Conservation (phyloP, 306 rosid species). For the barrel medic (Medicago truncatula) region MtrunA17r5.0-ANR NC_053044.1:2839501-2840000, state of each 20-base stretch:
- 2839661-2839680: conserved; percentile 24
- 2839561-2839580: not conserved
- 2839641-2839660: conserved; percentile 33
- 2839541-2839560: not conserved
- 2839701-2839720: conserved; percentile 26
- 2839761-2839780: conserved; percentile 33
- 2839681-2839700: conserved; percentile 13
- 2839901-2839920: conserved; percentile 7
- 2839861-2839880: conserved; percentile 17
- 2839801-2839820: conserved; percentile 33
- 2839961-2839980: not conserved
- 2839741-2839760: conserved; percentile 28
- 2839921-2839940: not conserved
- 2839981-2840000: conserved; percentile 6
- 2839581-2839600: conserved; percentile 12
- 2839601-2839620: conserved; percentile 21
- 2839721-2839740: conserved; percentile 33
- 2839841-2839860: conserved; percentile 38
- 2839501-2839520: not conserved
- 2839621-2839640: conserved; percentile 24
- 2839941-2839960: not conserved
- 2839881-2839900: conserved; percentile 21
- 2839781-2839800: conserved; percentile 33
- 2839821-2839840: conserved; percentile 32
- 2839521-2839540: not conserved